Evolutionary conservation across 1,139 yeast genomes (phyloP).

Genomic region (Taphrina wiesneri): DNA sequence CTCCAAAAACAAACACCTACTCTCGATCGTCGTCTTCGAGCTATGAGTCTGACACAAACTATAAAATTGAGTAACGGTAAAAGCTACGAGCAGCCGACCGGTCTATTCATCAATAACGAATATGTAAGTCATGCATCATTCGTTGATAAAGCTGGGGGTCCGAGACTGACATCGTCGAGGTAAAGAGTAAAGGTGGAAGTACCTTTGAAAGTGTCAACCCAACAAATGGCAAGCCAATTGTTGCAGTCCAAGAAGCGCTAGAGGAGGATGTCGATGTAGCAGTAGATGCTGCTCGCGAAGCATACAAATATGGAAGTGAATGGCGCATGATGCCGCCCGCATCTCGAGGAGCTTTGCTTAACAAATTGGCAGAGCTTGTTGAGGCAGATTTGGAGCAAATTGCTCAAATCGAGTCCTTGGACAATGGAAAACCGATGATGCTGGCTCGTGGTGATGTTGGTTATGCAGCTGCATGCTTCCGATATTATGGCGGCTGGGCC

Average conservation of each 20-base stretch:
- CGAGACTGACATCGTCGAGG: conserved; percentile 44
- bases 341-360: conserved; percentile 53
- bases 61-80: conserved; percentile 57
- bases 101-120: conserved; percentile 78
- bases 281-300: conserved; percentile 68
- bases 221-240: conserved; percentile 66
- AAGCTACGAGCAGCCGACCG: conserved; percentile 65
- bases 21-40: background rate
- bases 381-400: conserved; percentile 54
- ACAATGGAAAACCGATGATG: conserved; percentile 59
- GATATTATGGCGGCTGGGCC: conserved; percentile 83
- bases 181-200: conserved; percentile 44
- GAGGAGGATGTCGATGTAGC: conserved; percentile 73
- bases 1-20: background rate
- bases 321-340: conserved; percentile 52
- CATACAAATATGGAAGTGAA: conserved; percentile 59
- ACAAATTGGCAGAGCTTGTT: conserved; percentile 56
- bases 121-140: conserved; percentile 41
- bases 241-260: conserved; percentile 66
- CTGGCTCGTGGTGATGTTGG: conserved; percentile 64
- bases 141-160: background rate
- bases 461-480: conserved; percentile 60
- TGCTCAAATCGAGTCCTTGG: conserved; percentile 63
- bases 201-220: conserved; percentile 68
- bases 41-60: conserved; percentile 17